Evolutionary conservation across 2,329 filamentous ascomycete species (phyloP), one percentile per base, ranked within the genome.

Genomic region (Mycosphaerella sp.): DNA sequence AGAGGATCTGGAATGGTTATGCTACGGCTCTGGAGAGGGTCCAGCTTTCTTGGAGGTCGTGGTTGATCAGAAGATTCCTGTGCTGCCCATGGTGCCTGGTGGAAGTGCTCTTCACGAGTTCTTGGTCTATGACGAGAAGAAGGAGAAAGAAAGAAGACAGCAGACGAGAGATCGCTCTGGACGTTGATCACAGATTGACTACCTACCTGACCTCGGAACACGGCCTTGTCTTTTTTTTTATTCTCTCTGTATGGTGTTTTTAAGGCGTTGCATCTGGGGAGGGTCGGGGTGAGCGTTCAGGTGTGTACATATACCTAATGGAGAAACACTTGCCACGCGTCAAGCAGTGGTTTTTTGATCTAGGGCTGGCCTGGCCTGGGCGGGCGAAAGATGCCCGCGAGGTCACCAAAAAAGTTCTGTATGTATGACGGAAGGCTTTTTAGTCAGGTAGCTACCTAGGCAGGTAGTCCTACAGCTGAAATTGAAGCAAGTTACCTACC

Each of bases 11-110:
- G 83, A 86, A 73, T 96, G 93, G 89, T 80, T 97, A 69, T 87
- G 97, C 64, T 81, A 90, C 47, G 67, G 64, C 17, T 70, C 68
- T 66, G 83, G 82, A 5, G 87, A 96, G 31, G 93, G 92, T n/a
- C 93, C 93, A 17, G 91, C 91, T 40, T 80, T 97, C 60, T 78
- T 98, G 56, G 92, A 97, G 75, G 86, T 98, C 51, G 80, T 95
- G 49, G 93, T 89, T 3, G 93, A 97, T 72, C 80, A 82, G 69
- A 85, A 93, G 81, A 86, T 93, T 26, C 92, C 92, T 45, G 92
- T 98, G n/a, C 76, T 97, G 67, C 93, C 93, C 38, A 97, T 97
- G 93, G 93, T 98, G 45, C 92, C 92, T 3, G 85, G 83, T 39
- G 93, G 93, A 38, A 85, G 81, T 58, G 92, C 80, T 56, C 78